phyloP scores from a whole-genome alignment of 352 stramenopile species.

The Pythium monospermum region DNA sequence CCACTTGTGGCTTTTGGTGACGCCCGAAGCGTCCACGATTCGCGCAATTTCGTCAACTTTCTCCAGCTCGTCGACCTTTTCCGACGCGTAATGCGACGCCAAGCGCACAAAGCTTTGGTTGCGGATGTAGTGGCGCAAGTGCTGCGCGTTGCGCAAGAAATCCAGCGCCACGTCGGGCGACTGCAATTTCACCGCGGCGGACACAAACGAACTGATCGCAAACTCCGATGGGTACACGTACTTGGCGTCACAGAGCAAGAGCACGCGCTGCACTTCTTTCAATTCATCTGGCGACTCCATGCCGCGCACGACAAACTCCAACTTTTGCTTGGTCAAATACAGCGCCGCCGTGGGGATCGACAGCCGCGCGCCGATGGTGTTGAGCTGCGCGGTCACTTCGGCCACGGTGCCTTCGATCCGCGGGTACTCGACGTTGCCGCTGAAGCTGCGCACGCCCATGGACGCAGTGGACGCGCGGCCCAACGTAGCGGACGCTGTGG shows the following conservation, averaged over 20 bases:
- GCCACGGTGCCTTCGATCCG: constrained; percentile 67
- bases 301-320: constrained; percentile 78
- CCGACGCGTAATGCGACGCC: constrained; percentile 57
- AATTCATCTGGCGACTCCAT: constrained; percentile 75
- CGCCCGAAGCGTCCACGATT: constrained; percentile 41
- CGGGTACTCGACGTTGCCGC: constrained; percentile 79
- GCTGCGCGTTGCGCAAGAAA: constrained; percentile 62
- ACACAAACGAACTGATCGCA: constrained; percentile 58
- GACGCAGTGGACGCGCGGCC: background rate
- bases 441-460: constrained; percentile 44
- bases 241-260: constrained; percentile 77
- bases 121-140: constrained; percentile 71
- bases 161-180: constrained; percentile 58
- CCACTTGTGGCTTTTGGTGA: constrained; percentile 62
- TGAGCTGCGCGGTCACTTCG: constrained; percentile 67
- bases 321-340: constrained; percentile 79
- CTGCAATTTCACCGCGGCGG: constrained; percentile 55
- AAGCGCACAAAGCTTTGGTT: constrained; percentile 76
- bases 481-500: too few relatives aligned
- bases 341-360: constrained; percentile 74
- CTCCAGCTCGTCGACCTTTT: constrained; percentile 39
- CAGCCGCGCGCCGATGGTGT: constrained; percentile 61
- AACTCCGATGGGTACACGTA: constrained; percentile 66
- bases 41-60: constrained; percentile 53
- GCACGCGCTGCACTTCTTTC: constrained; percentile 54